Conservation (phyloP, 306 rosid genomes). For the Sicyos edulis region DNA sequence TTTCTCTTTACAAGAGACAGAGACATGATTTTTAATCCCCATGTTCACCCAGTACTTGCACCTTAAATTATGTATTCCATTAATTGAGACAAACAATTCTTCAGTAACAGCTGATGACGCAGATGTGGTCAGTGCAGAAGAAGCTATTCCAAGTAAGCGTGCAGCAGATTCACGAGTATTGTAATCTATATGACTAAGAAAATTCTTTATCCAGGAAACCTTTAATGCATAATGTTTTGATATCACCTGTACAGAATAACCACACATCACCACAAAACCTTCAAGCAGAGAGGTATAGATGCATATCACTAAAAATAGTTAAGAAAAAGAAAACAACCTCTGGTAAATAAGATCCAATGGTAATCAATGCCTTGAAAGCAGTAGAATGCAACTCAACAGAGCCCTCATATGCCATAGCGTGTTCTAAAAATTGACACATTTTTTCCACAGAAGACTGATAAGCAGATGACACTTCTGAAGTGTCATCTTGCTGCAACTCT, state of each 20-base stretch:
- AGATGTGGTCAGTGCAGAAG: constrained; percentile 57
- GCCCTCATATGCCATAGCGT: constrained; percentile 83
- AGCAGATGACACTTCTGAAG: constrained; percentile 40
- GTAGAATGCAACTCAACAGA: constrained; percentile 78
- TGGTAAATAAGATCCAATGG: constrained; percentile 66
- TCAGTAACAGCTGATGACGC: constrained; percentile 44
- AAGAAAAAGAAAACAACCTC: constrained; percentile 44
- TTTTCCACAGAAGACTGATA: constrained; percentile 49
- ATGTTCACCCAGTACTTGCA: constrained; percentile 25
- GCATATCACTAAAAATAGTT: constrained; percentile 20
- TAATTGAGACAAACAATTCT: constrained; percentile 56
- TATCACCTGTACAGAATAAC: constrained; percentile 51
- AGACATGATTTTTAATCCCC: not conserved
- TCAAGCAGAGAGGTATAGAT: constrained; percentile 17
- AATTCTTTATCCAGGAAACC: constrained; percentile 73
- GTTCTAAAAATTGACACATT: constrained; percentile 69
- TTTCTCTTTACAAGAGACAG: not conserved
- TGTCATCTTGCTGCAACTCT: constrained; percentile 48
- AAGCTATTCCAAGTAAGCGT: constrained; percentile 83
- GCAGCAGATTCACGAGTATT: constrained; percentile 92
- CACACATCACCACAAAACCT: constrained; percentile 20
- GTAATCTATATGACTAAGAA: constrained; percentile 72
- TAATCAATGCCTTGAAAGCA: constrained; percentile 76
- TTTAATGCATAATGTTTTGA: constrained; percentile 58
- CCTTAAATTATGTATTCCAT: constrained; percentile 58